A percentile compares a stretch with the other conserved stretches of the same genome.
These are phyloP conservation scores for Lipomyces mesembrius DNA, from an alignment of 805 yeast genomes.

Conservation along the genomic window DNA sequence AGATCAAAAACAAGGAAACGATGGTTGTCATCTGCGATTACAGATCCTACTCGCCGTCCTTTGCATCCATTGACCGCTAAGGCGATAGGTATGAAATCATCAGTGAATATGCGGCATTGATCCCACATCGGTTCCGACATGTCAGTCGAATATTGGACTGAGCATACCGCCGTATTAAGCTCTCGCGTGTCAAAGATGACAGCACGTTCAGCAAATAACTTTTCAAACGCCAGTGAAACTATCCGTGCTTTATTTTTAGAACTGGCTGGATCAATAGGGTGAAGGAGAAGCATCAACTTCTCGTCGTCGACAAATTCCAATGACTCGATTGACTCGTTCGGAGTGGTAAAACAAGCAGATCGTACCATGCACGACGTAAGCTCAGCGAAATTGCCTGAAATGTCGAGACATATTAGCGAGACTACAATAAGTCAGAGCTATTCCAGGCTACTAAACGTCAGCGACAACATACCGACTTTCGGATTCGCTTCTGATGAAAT, in stretches of 20 bases:
- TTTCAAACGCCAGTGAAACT: background rate
- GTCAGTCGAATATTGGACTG: background rate
- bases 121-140: conserved; percentile 14
- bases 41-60: conserved; percentile 37
- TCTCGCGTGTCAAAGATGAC: background rate
- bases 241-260: background rate
- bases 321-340: conserved; percentile 1
- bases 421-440: conserved; percentile 10
- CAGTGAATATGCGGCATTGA: conserved; percentile 16
- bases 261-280: background rate
- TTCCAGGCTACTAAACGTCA: background rate
- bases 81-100: conserved; percentile 26
- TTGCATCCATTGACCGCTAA: conserved; percentile 34
- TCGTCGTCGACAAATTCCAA: conserved; percentile 29
- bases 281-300: conserved; percentile 27
- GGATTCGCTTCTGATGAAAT: background rate
- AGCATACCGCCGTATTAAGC: background rate
- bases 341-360: background rate
- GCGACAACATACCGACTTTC: background rate
- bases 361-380: conserved; percentile 8
- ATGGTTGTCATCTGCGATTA: conserved; percentile 34
- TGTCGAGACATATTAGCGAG: conserved; percentile 9
- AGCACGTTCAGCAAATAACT: background rate
- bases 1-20: conserved; percentile 37
- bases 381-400: conserved; percentile 18